These are phyloP conservation scores for Mucor irregularis DNA, from an alignment of 371 early-diverging fungal species.

Conservation along the genomic window DNA sequence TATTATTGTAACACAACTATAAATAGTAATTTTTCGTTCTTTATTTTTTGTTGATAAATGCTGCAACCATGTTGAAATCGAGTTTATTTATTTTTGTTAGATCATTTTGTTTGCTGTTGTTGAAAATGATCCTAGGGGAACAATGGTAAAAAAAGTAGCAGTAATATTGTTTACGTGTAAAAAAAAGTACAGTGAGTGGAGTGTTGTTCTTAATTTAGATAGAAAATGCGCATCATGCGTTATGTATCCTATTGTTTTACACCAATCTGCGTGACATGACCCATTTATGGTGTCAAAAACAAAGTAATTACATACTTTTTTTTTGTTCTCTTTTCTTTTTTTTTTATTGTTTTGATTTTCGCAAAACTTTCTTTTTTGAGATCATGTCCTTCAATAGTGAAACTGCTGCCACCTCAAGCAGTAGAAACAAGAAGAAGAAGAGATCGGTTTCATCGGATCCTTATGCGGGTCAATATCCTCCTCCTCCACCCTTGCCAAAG, in stretches of 20 bases:
- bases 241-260: background rate
- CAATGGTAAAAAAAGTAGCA: no score
- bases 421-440: background rate
- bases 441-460: constrained; percentile 19
- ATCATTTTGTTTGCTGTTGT: no score
- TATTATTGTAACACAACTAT: constrained; percentile 7
- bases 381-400: no score
- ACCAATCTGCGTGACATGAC: constrained; percentile 12
- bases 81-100: no score
- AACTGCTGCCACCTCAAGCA: no score
- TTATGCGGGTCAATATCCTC: constrained; percentile 40
- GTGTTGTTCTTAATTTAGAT: no score
- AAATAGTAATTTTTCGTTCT: background rate
- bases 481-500: constrained; percentile 20
- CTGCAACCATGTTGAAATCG: no score
- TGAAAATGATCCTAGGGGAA: no score
- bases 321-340: constrained; percentile 1
- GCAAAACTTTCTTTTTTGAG: background rate
- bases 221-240: no score
- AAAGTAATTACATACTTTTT: background rate
- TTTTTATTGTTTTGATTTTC: constrained; percentile 2
- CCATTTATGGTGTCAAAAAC: constrained; percentile 12
- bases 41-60: no score
- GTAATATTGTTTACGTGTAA: no score
- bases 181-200: no score